Evolutionary conservation across 495 filamentous ascomycete species (phyloP).

Genomic region (Penicillium alfredii): DNA sequence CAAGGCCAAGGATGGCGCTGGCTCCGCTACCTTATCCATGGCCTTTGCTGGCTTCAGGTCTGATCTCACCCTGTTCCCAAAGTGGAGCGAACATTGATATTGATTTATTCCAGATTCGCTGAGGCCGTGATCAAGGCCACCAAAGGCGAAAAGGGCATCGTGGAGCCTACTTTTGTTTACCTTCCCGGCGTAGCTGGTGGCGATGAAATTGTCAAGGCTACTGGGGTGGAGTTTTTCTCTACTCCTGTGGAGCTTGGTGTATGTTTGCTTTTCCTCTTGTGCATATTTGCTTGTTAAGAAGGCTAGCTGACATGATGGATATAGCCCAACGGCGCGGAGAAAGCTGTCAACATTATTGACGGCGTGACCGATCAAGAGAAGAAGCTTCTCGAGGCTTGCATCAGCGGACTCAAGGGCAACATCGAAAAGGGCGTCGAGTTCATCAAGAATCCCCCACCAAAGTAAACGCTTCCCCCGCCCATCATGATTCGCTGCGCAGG

Average conservation of each 20-base stretch:
- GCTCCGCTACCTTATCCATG: constrained; percentile 96
- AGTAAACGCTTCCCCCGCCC: constrained; percentile 46
- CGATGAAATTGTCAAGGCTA: constrained; percentile 71
- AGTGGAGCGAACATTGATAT: constrained; percentile 13
- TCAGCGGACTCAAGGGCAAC: constrained; percentile 77
- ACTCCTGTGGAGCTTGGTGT: constrained; percentile 92
- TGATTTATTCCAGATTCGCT: constrained; percentile 61
- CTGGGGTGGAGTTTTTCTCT: constrained; percentile 90
- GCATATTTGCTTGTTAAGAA: not conserved
- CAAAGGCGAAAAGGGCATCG: constrained; percentile 82
- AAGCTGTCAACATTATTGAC: constrained; percentile 70
- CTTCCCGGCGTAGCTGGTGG: constrained; percentile 85
- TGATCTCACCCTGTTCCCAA: constrained; percentile 11
- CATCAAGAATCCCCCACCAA: constrained; percentile 72
- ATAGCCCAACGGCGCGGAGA: constrained; percentile 76
- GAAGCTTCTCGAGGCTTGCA: constrained; percentile 68
- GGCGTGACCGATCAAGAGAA: constrained; percentile 76
- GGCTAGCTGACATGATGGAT: constrained; percentile 15
- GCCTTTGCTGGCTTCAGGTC: constrained; percentile 93
- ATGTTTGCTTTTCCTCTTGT: constrained; percentile 43
- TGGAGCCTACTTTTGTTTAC: constrained; percentile 93
- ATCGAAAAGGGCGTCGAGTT: constrained; percentile 92
- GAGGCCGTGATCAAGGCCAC: constrained; percentile 86
- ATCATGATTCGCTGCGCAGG: constrained; percentile 12
- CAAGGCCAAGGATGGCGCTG: constrained; percentile 91